These are phyloP conservation scores for Panaeolus papilionaceus DNA, from an alignment of 768 basidiomycete species.

Conservation along the genomic window DNA sequence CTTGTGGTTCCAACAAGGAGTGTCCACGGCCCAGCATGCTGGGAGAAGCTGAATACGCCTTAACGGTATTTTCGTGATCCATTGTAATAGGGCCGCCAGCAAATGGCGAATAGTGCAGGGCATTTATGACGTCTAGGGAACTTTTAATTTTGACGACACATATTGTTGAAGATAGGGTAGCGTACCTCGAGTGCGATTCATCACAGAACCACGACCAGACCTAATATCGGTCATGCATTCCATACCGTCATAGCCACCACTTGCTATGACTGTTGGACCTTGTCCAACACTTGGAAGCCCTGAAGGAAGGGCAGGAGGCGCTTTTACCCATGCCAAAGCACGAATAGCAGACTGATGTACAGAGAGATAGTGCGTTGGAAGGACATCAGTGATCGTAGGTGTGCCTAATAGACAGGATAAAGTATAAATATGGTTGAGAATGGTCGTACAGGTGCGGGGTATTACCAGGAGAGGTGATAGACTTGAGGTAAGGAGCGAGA, in stretches of 20 bases:
- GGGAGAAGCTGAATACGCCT: constrained; percentile 74
- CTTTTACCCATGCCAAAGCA: constrained; percentile 74
- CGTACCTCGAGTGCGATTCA: constrained; percentile 81
- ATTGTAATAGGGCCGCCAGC: constrained; percentile 75
- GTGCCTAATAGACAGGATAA: constrained; percentile 26
- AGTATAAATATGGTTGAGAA: neutral
- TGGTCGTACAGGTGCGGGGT: neutral
- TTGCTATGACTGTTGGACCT: constrained; percentile 77
- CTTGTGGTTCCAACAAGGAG: constrained; percentile 72
- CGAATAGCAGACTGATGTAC: constrained; percentile 85
- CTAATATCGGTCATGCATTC: constrained; percentile 80
- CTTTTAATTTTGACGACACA: neutral
- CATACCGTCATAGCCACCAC: constrained; percentile 83
- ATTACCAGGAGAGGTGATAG: constrained; percentile 39
- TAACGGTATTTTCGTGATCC: constrained; percentile 84
- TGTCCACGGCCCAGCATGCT: constrained; percentile 78
- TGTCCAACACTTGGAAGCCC: constrained; percentile 52
- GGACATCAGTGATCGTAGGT: constrained; percentile 43
- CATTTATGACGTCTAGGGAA: constrained; percentile 69
- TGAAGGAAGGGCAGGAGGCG: constrained; percentile 58
- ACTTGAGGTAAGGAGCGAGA: constrained; percentile 49
- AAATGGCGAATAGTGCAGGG: constrained; percentile 71
- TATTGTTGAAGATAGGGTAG: neutral
- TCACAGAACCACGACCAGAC: constrained; percentile 66
- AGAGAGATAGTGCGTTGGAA: constrained; percentile 75